Evolutionary conservation across 1,284 basidiomycete genomes (phyloP), one percentile per base, ranked within the genome.

Genomic region (Bjerkandera adusta): DNA sequence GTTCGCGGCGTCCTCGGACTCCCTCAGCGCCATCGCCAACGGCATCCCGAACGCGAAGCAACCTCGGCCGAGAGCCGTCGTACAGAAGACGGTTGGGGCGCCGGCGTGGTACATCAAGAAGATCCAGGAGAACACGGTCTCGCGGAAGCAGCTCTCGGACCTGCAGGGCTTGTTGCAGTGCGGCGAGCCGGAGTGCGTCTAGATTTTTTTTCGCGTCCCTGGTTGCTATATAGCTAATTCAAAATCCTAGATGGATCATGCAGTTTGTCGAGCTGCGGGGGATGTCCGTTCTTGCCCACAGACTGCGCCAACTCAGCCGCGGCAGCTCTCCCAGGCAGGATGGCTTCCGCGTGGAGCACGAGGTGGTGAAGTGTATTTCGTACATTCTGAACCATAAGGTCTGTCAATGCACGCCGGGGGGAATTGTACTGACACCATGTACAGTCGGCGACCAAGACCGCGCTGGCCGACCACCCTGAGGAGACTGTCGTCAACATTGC

Each of bases 31-130:
- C n/a, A n/a, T n/a, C n/a, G n/a, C n/a, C n/a, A n/a, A n/a, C n/a
- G n/a, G n/a, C n/a, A n/a, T n/a, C n/a, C n/a, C n/a, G n/a, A n/a
- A 33, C 20, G 21, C 29, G 30, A 5, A 26, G 13, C 40, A 18
- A 29, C 38, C 12, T 5, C 46, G 33, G n/a, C 33, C 34, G 11
- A 7, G 46, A 33, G 22, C 39, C 24, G 16, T 22, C 21, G 46
- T 32, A 24, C 40, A 48, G 46, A 41, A 41, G 36, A 38, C 37
- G 20, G 15, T 15, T 49, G 81, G 85, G 50, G 79, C 84, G 15
- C 90, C 90, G 1, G 85, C 92, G 63, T 93, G 85, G 86, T 97
- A 92, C 63, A 84, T 96, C 57, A 83, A 85, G 66, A 92, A 86
- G 65, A 92, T 97, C 62, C 75, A 96, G 65, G 89, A 94, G 61